phyloP scores from a whole-genome alignment of 345 rosid species.

The Erysimum cheiranthoides region DNA sequence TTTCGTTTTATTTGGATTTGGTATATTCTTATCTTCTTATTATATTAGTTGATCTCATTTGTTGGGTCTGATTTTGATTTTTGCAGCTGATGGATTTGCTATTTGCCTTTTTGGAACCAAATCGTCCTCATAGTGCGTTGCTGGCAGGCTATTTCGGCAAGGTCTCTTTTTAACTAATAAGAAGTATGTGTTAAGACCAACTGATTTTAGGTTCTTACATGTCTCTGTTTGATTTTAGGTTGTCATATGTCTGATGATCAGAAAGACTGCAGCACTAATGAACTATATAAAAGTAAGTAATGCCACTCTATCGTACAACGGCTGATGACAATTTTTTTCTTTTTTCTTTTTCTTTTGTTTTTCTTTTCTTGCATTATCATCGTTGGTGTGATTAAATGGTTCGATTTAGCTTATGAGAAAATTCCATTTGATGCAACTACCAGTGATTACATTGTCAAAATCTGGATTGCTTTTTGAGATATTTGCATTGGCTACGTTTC shows the following conservation, averaged over 20 bases:
- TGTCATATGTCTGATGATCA: conserved; percentile 89
- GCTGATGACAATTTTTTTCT: neutral
- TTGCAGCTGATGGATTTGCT: conserved; percentile 88
- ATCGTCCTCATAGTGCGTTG: conserved; percentile 80
- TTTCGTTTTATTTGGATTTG: conserved; percentile 8
- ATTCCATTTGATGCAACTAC: conserved; percentile 41
- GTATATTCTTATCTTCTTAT: neutral
- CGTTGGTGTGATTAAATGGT: conserved; percentile 32
- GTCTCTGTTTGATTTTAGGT: conserved; percentile 59
- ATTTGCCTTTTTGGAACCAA: conserved; percentile 87
- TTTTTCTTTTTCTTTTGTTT: neutral
- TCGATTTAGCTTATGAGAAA: neutral
- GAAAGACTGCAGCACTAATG: conserved; percentile 87
- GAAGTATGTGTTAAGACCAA: neutral
- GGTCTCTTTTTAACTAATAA: conserved; percentile 49
- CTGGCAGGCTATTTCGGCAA: conserved; percentile 98
- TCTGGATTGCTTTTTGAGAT: conserved; percentile 22
- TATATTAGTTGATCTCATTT: conserved; percentile 4
- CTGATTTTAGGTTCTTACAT: conserved; percentile 32
- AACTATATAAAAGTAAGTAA: conserved; percentile 83
- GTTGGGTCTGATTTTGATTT: conserved; percentile 7
- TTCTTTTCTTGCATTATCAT: conserved; percentile 6
- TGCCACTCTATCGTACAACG: neutral
- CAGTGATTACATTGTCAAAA: neutral
- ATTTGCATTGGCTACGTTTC: neutral